Percentiles rank a stretch among this genome's conserved stretches.
phyloP scores from a whole-genome alignment of 495 filamentous ascomycete genomes.

The Podospora conica region DNA sequence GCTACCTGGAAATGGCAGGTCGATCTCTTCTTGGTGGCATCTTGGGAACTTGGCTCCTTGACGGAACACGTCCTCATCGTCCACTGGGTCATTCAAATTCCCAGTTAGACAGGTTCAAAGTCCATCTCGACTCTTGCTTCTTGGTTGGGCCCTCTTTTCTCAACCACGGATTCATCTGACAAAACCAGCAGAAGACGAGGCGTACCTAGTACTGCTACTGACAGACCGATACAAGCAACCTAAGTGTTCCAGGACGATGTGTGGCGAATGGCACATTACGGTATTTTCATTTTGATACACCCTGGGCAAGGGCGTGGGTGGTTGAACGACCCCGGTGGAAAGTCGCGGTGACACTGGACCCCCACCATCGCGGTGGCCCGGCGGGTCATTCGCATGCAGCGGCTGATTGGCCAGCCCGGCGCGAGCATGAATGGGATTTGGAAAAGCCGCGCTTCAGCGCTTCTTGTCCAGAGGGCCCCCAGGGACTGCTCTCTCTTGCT shows the following conservation, averaged over 20 bases:
- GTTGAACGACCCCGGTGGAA: neutral
- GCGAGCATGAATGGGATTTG: neutral
- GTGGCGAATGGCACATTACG: neutral
- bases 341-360: neutral
- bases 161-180: neutral
- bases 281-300: neutral
- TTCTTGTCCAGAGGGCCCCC: neutral
- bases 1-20: neutral
- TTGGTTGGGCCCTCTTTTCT: neutral
- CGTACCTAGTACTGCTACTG: too few relatives aligned
- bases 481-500: neutral
- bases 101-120: neutral
- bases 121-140: neutral
- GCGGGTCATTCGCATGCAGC: neutral
- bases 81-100: neutral
- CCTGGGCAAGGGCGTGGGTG: neutral
- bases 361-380: neutral
- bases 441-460: conserved; percentile 6
- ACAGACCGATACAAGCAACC: neutral
- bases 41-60: neutral
- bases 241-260: neutral
- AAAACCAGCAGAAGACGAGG: neutral
- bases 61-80: neutral
- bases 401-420: conserved; percentile 3
- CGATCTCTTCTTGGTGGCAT: neutral